Evolutionary conservation across 768 basidiomycete genomes (phyloP), one percentile per base, ranked within the genome.

Genomic region (Tephrocybe sp.): DNA sequence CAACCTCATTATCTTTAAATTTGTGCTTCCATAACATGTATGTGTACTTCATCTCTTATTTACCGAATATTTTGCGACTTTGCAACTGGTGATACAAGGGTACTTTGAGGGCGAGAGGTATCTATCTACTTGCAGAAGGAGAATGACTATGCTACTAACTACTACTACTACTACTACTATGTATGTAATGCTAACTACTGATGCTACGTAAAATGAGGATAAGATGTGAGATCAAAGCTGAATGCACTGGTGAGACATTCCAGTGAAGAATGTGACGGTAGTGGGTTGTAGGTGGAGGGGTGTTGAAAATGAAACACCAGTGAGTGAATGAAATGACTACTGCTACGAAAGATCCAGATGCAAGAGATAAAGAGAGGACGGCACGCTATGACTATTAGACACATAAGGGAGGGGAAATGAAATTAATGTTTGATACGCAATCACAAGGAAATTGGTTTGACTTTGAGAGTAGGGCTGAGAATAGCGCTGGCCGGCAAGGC

Each of bases 91-190:
- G 55, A 60, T 62, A 62, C 60, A 26, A 26, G 51, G 58, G 55
- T 62, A 55, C 38, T 54, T 50, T 51, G 47, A 16, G 17, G 34
- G 16, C 19, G 54, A 59, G 52, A 58, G 59, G 67, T 74, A 74
- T 76, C 74, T 73, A 73, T 76, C 75, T 77, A 77, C 76, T 79
- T 77, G 77, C 74, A 75, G 67, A 66, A 74, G 73, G 68, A 61
- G 74, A 68, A 73, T 69, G 71, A 70, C 66, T 61, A 59, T 61
- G 59, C 68, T 71, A 71, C 64, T 66, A 60, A 70, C 65, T 64
- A 65, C 62, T 59, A 70, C 65, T 64, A 70, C 65, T 64, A 65
- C 62, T 59, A 70, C 65, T 64, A 65, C 62, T 56, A 58, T 60
- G 55, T 62, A 60, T 52, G 45, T 52, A 59, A 72, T 72, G 72